Evolutionary conservation across 129 eudicot genomes (phyloP).

Genomic region (carrot (Daucus carota)): DH1_v3.0 NC_030383.2:38735001-38735500

Average conservation of each 20-base stretch:
- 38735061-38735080: background rate
- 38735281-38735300: conserved; percentile 36
- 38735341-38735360: conserved; percentile 60
- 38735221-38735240: background rate
- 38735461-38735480: background rate
- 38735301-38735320: conserved; percentile 54
- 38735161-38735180: background rate
- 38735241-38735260: conserved; percentile 51
- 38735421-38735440: conserved; percentile 25
- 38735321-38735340: conserved; percentile 59
- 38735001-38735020: too few species aligned
- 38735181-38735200: too few species aligned
- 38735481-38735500: background rate
- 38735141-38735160: background rate
- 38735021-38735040: too few species aligned
- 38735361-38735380: conserved; percentile 54
- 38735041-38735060: too few species aligned
- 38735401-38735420: conserved; percentile 18
- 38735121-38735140: background rate
- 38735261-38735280: conserved; percentile 38
- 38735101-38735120: background rate
- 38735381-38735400: conserved; percentile 19
- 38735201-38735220: too few species aligned
- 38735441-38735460: background rate
- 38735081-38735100: background rate